Conservation (phyloP, 2,329 filamentous ascomycete genomes). For the Berkeleyomyces basicola region DNA sequence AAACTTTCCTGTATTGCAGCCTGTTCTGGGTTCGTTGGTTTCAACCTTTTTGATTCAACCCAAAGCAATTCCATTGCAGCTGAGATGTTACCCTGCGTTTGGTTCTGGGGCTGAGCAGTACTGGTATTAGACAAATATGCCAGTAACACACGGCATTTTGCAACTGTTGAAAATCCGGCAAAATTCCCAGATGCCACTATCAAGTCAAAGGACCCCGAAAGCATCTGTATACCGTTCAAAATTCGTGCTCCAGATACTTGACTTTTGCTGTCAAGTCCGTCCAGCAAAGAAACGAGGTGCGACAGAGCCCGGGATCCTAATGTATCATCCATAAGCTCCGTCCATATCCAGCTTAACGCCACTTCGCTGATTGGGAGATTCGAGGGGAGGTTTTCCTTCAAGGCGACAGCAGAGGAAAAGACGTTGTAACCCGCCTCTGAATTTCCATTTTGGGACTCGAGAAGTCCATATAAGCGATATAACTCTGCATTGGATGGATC, state of each 20-base stretch:
- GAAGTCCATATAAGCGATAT: slow-evolving; percentile 64
- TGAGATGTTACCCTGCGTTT: slow-evolving; percentile 37
- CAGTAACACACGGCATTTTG: slow-evolving; percentile 48
- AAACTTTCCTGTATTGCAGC: slow-evolving; percentile 40
- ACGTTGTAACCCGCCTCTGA: slow-evolving; percentile 43
- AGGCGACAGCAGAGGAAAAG: slow-evolving; percentile 36
- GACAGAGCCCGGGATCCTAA: slow-evolving; percentile 18
- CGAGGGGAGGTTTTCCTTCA: not conserved
- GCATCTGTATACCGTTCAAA: slow-evolving; percentile 36
- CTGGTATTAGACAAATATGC: slow-evolving; percentile 41
- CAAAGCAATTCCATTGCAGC: slow-evolving; percentile 29
- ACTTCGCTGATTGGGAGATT: slow-evolving; percentile 5
- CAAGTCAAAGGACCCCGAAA: slow-evolving; percentile 38
- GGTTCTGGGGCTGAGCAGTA: slow-evolving; percentile 28
- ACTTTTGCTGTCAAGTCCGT: slow-evolving; percentile 16
- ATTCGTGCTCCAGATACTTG: slow-evolving; percentile 23
- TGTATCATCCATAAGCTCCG: slow-evolving; percentile 31
- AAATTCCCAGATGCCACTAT: slow-evolving; percentile 33
- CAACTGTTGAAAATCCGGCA: slow-evolving; percentile 34
- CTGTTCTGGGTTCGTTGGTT: slow-evolving; percentile 20
- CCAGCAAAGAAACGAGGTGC: slow-evolving; percentile 26
- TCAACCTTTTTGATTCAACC: slow-evolving; percentile 27
- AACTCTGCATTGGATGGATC: slow-evolving; percentile 46
- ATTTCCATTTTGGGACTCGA: slow-evolving; percentile 47
- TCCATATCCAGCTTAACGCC: slow-evolving; percentile 43